phyloP scores from a whole-genome alignment of 176 grass and related monocot genomes.

The Rhynchospora breviuscula region DNA sequence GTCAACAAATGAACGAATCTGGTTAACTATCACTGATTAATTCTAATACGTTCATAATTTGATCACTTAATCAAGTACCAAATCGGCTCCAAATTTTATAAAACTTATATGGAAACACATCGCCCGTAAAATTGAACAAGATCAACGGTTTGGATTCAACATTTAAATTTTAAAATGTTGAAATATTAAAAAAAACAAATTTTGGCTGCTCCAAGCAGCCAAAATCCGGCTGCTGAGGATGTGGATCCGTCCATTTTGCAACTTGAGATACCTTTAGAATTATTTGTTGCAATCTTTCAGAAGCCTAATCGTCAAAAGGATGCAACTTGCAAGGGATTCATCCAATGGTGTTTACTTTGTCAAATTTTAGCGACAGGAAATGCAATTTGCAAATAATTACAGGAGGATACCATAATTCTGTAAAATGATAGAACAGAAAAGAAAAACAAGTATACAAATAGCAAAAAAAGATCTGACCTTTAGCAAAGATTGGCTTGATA shows the following conservation, averaged over 20 bases:
- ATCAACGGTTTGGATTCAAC: too few species aligned
- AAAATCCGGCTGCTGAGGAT: too few species aligned
- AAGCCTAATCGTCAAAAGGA: not conserved
- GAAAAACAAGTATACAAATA: not conserved
- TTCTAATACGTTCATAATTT: too few species aligned
- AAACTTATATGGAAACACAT: too few species aligned
- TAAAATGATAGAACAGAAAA: not conserved
- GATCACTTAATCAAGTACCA: too few species aligned
- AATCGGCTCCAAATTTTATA: too few species aligned
- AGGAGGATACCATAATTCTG: not conserved
- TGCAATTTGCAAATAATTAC: not conserved
- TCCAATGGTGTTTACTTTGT: not conserved
- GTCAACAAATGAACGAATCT: too few species aligned
- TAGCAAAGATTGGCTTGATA: not conserved
- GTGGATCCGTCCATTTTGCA: slow-evolving; percentile 17
- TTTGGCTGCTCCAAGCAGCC: too few species aligned
- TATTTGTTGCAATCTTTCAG: not conserved
- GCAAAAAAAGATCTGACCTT: slow-evolving; percentile 30
- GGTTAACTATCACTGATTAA: too few species aligned
- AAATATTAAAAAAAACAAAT: too few species aligned
- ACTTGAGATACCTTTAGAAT: not conserved
- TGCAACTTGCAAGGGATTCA: not conserved
- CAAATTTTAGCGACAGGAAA: not conserved
- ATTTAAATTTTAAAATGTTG: too few species aligned
- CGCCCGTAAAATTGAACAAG: too few species aligned